Percentiles rank a stretch among this genome's conserved stretches.
Conservation (phyloP, 768 basidiomycete genomes). For the Trametes cingulata region DNA sequence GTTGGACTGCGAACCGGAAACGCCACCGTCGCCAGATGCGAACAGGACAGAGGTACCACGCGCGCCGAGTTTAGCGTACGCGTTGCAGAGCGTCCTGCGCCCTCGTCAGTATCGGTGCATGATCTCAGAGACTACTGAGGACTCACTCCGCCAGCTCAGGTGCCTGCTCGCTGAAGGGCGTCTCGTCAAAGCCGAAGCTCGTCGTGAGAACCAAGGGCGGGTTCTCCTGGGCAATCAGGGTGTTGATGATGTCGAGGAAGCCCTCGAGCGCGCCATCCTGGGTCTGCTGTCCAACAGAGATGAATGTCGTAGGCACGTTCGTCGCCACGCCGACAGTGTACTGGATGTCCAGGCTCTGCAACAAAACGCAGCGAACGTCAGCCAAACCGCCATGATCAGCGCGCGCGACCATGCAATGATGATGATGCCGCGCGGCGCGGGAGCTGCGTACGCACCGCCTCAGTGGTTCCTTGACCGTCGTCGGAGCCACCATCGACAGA, state of each 20-base stretch:
- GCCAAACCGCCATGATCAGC: slow-evolving; percentile 19
- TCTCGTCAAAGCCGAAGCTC: slow-evolving; percentile 37
- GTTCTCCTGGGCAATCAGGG: slow-evolving; percentile 24
- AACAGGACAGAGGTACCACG: slow-evolving; percentile 40
- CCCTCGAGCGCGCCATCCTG: slow-evolving; percentile 34
- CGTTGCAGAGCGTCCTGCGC: slow-evolving; percentile 36
- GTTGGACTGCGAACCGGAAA: slow-evolving; percentile 31
- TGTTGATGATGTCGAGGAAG: slow-evolving; percentile 37
- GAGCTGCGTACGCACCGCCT: slow-evolving; percentile 28
- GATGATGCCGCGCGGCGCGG: slow-evolving; percentile 3
- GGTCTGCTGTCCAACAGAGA: slow-evolving; percentile 34
- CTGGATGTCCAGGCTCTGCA: slow-evolving; percentile 39
- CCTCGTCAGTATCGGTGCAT: background rate
- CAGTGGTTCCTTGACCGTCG: slow-evolving; percentile 36
- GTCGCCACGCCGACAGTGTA: slow-evolving; percentile 39
- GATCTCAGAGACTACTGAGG: background rate
- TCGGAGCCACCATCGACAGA: slow-evolving; percentile 33
- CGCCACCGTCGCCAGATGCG: slow-evolving; percentile 41
- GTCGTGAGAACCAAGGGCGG: slow-evolving; percentile 38
- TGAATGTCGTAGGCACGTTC: slow-evolving; percentile 36
- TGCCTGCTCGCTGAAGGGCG: slow-evolving; percentile 26
- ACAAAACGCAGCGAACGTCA: slow-evolving; percentile 41
- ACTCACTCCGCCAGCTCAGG: slow-evolving; percentile 30
- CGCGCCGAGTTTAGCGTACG: slow-evolving; percentile 37
- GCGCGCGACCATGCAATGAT: background rate